These are phyloP conservation scores for Diplodia mutila DNA, from an alignment of 2,329 filamentous ascomycete species.

Conservation along the genomic window DNA sequence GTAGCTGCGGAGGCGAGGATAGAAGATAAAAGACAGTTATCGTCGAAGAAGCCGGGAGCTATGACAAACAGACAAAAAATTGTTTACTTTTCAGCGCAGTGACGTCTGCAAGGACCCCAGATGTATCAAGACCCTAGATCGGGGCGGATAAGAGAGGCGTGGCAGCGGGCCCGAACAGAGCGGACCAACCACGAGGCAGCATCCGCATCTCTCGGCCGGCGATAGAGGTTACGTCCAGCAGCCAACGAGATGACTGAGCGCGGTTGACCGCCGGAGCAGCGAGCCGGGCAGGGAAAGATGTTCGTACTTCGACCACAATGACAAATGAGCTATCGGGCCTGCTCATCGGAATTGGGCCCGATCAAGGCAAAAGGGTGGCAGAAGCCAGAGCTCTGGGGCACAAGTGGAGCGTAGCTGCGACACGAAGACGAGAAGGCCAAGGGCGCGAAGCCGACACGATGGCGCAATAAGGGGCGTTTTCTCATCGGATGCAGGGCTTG, in stretches of 20 bases:
- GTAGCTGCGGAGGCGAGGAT: not conserved
- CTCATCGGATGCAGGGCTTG: slow-evolving; percentile 9
- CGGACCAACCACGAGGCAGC: not conserved
- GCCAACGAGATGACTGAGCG: not conserved
- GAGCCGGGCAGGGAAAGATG: slow-evolving; percentile 11
- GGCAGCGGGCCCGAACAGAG: not conserved
- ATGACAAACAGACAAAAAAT: slow-evolving; percentile 20
- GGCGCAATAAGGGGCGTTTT: not conserved
- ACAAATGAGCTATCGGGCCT: slow-evolving; percentile 23
- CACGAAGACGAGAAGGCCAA: not conserved
- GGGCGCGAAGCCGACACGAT: not conserved
- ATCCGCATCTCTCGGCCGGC: not conserved
- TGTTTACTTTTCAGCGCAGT: slow-evolving; percentile 17
- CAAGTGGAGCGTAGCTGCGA: slow-evolving; percentile 12
- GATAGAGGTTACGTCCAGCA: not conserved
- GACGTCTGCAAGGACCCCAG: slow-evolving; percentile 14
- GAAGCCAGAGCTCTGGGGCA: not conserved
- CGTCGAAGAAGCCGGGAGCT: slow-evolving; percentile 1
- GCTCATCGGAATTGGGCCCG: slow-evolving; percentile 7
- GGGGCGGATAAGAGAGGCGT: not conserved
- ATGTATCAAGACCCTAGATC: slow-evolving; percentile 14
- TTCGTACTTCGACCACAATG: not conserved
- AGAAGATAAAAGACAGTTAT: slow-evolving; percentile 16
- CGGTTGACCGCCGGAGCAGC: slow-evolving; percentile 2
- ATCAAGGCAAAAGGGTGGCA: slow-evolving; percentile 1